Conservation (phyloP, 129 eudicot genomes). For the Artemisia tridentata region DNA sequence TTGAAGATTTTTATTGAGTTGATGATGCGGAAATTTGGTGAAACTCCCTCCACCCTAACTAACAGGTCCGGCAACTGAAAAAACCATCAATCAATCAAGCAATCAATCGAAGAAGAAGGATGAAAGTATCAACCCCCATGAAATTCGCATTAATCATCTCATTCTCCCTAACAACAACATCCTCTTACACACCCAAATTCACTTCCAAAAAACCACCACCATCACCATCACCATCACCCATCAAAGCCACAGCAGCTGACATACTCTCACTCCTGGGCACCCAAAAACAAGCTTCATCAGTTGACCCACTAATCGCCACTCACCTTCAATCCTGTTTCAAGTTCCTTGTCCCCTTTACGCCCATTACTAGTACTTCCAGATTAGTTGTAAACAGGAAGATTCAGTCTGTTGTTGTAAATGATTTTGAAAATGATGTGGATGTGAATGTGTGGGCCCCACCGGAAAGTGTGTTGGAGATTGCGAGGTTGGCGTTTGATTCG, state of each 20-base stretch:
- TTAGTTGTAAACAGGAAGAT: too few relatives aligned
- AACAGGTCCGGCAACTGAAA: too few relatives aligned
- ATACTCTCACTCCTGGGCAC: slow-evolving; percentile 73
- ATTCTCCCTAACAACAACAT: background rate
- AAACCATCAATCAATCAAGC: too few relatives aligned
- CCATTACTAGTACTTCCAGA: background rate
- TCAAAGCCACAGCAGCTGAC: slow-evolving; percentile 44
- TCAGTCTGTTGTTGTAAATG: background rate
- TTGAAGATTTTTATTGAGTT: too few relatives aligned
- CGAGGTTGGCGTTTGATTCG: slow-evolving; percentile 83
- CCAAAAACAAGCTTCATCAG: slow-evolving; percentile 52
- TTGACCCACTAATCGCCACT: slow-evolving; percentile 42
- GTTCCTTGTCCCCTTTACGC: slow-evolving; percentile 67
- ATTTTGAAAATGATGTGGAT: slow-evolving; percentile 36
- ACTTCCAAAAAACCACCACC: slow-evolving; percentile 21
- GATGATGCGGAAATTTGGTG: too few relatives aligned
- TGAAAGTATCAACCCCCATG: too few relatives aligned
- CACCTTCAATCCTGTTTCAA: slow-evolving; percentile 73
- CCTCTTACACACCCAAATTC: slow-evolving; percentile 10
- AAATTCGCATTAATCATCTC: background rate
- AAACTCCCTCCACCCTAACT: too few relatives aligned
- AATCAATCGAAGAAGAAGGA: too few relatives aligned
- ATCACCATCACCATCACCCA: slow-evolving; percentile 43
- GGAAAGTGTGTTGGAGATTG: slow-evolving; percentile 68
- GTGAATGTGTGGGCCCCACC: slow-evolving; percentile 69